phyloP scores from a whole-genome alignment of 2,329 filamentous ascomycete species.

The Aspergillus bombycis region DNA sequence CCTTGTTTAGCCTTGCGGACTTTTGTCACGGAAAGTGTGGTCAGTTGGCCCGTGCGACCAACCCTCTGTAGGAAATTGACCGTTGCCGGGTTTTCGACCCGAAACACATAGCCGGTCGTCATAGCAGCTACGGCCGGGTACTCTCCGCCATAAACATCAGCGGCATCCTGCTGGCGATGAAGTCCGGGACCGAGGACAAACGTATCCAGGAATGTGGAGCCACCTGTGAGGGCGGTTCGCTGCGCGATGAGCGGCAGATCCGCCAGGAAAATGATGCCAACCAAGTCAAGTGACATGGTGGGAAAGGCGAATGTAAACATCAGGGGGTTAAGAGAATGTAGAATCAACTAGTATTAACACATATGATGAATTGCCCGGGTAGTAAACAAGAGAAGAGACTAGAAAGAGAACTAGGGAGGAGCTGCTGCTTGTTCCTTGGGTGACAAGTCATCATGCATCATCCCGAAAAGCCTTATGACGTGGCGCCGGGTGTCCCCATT shows the following conservation, averaged over 20 bases:
- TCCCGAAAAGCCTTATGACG: not conserved
- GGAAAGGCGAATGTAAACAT: not conserved
- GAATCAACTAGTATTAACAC: not conserved
- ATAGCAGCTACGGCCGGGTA: not conserved
- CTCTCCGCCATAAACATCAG: not conserved
- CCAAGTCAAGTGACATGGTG: not conserved
- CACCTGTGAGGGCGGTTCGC: not conserved
- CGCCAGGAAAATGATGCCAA: not conserved
- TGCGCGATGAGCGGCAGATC: not conserved
- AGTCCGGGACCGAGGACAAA: not conserved
- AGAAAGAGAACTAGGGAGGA: too few relatives aligned
- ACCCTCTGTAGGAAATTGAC: not conserved
- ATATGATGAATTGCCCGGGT: too few relatives aligned
- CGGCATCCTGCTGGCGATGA: not conserved
- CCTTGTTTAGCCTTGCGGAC: not conserved
- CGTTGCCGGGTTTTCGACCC: not conserved
- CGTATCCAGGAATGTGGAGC: not conserved
- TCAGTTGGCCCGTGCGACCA: not conserved
- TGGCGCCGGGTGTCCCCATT: not conserved
- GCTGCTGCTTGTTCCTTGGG: not conserved
- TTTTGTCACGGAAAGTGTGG: not conserved
- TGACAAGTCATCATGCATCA: not conserved
- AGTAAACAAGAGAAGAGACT: too few relatives aligned
- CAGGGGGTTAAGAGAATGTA: too few relatives aligned
- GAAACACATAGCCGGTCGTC: not conserved